Evolutionary conservation across 2,329 filamentous ascomycete species (phyloP).

Genomic region (Cercospora nicotianae): DNA sequence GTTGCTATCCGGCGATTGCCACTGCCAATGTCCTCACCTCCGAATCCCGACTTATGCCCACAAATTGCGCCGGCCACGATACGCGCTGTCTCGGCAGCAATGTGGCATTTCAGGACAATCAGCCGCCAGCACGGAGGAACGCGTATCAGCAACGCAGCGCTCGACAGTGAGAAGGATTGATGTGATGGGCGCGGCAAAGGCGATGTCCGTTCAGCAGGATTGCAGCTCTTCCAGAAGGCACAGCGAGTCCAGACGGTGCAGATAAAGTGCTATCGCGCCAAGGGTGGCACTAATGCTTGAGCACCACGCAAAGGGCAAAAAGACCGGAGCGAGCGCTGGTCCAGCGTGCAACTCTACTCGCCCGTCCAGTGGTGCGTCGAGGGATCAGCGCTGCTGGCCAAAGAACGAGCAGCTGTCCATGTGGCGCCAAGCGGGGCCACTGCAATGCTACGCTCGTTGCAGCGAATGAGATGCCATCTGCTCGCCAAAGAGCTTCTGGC

Average conservation of each 20-base stretch:
- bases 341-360: slow-evolving; percentile 5
- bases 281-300: slow-evolving; percentile 10
- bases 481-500: slow-evolving; percentile 5
- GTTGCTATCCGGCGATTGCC: neutral
- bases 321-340: slow-evolving; percentile 9
- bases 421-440: slow-evolving; percentile 13
- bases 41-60: neutral
- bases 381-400: slow-evolving; percentile 12
- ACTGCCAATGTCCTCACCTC: neutral
- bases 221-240: neutral
- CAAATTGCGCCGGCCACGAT: neutral
- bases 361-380: neutral
- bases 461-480: slow-evolving; percentile 3
- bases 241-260: neutral
- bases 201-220: neutral
- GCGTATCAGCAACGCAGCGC: neutral
- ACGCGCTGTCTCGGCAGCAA: neutral
- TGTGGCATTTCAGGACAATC: neutral
- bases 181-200: neutral
- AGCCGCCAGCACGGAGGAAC: neutral
- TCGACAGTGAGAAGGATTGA: neutral
- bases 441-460: slow-evolving; percentile 16
- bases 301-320: slow-evolving; percentile 12
- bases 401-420: slow-evolving; percentile 9
- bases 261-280: slow-evolving; percentile 17